phyloP scores from a whole-genome alignment of 2,329 filamentous ascomycete genomes.

The Penicillium rolfsii region DNA sequence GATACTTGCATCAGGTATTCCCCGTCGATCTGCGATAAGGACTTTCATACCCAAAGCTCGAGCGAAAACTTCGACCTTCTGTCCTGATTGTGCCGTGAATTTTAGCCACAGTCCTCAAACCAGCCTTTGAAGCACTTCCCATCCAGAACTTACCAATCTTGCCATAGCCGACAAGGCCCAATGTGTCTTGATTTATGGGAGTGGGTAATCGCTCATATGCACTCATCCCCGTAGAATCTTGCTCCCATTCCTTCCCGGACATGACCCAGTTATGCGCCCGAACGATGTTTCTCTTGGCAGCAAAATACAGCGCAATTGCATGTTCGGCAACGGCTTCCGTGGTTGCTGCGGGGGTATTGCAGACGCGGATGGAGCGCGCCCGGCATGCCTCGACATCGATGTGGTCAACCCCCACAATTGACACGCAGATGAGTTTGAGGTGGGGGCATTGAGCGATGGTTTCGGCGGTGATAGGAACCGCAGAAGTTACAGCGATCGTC shows the following conservation, averaged over 20 bases:
- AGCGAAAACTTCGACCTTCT: background rate
- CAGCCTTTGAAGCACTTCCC: background rate
- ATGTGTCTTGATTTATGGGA: background rate
- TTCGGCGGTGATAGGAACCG: background rate
- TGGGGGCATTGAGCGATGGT: background rate
- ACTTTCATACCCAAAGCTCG: background rate
- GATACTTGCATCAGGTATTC: background rate
- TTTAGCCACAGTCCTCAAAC: background rate
- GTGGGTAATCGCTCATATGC: background rate
- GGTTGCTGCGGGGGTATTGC: background rate
- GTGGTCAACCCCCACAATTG: background rate
- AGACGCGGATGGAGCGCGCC: background rate
- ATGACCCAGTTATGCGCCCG: background rate
- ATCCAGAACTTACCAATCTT: background rate
- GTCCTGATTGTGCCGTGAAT: background rate
- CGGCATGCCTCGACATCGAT: background rate
- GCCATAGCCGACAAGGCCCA: background rate
- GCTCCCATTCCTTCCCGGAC: background rate
- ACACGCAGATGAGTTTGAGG: background rate
- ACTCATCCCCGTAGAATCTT: background rate
- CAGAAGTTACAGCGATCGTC: background rate
- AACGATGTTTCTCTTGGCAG: background rate
- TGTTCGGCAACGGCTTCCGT: slow-evolving; percentile 1
- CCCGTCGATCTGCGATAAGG: background rate
- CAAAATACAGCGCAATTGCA: slow-evolving; percentile 2